Conservation (phyloP, 2,329 filamentous ascomycete species). For the Fusarium fujikuroi region DNA sequence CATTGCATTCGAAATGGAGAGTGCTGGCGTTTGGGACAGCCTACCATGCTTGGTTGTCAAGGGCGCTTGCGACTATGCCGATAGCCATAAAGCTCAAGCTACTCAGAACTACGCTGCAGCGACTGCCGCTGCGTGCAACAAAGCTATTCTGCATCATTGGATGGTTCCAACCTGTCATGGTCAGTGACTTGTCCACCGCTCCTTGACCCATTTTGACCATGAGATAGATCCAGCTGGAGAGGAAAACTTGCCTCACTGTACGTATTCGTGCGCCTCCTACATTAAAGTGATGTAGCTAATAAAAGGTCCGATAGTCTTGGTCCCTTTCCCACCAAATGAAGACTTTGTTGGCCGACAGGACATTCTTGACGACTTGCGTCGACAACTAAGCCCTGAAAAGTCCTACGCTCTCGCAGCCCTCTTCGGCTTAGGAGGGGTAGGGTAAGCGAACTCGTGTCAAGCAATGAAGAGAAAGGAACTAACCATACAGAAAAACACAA, state of each 20-base stretch:
- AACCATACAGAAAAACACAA: not conserved
- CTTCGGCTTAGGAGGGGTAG: not conserved
- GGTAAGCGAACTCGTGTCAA: no score
- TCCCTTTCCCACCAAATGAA: fast-evolving
- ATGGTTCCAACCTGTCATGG: not conserved
- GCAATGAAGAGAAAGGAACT: no score
- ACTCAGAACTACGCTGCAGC: not conserved
- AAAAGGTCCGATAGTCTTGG: not conserved
- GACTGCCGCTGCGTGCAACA: not conserved
- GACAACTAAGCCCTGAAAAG: not conserved
- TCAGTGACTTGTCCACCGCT: fast-evolving
- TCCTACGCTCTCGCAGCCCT: not conserved
- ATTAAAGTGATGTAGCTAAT: no score
- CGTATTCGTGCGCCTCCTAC: no score
- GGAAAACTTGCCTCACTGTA: fast-evolving
- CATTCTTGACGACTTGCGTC: not conserved
- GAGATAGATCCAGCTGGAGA: not conserved
- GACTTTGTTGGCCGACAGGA: not conserved
- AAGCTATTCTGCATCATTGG: not conserved
- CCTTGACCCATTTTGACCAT: not conserved
- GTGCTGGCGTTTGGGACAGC: not conserved
- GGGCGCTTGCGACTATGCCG: fast-evolving
- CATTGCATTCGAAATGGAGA: slow-evolving; percentile 39
- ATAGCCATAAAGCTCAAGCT: not conserved
- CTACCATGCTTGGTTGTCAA: not conserved